phyloP scores from a whole-genome alignment of 2,329 filamentous ascomycete genomes.

The Tricladium varicosporioides region DNA sequence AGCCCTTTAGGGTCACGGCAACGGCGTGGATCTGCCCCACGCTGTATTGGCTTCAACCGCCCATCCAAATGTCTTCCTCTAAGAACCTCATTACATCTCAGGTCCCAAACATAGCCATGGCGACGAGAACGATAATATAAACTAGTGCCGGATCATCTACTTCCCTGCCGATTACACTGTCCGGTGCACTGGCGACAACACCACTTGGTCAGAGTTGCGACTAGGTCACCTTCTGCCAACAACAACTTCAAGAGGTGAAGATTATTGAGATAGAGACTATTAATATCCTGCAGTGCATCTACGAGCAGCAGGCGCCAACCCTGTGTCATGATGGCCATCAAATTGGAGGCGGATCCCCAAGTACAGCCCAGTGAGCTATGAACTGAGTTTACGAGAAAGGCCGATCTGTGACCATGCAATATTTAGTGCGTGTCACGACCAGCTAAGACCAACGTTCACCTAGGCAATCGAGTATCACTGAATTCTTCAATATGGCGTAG shows the following conservation, averaged over 20 bases:
- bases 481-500: too few species aligned
- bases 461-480: too few species aligned
- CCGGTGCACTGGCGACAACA: neutral
- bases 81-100: neutral
- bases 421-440: neutral
- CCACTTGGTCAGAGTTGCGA: neutral
- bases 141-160: neutral
- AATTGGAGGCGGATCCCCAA: neutral
- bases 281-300: neutral
- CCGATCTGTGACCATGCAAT: neutral
- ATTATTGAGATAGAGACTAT: neutral
- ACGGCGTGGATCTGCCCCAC: neutral
- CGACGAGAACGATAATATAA: neutral
- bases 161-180: neutral
- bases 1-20: neutral
- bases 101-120: neutral
- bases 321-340: neutral
- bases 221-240: neutral
- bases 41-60: neutral
- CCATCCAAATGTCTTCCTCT: neutral
- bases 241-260: neutral
- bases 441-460: too few species aligned
- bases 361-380: neutral
- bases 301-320: neutral
- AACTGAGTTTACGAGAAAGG: neutral